Conservation (phyloP, 1,284 basidiomycete species). For the Cystobasidium sp. region DNA sequence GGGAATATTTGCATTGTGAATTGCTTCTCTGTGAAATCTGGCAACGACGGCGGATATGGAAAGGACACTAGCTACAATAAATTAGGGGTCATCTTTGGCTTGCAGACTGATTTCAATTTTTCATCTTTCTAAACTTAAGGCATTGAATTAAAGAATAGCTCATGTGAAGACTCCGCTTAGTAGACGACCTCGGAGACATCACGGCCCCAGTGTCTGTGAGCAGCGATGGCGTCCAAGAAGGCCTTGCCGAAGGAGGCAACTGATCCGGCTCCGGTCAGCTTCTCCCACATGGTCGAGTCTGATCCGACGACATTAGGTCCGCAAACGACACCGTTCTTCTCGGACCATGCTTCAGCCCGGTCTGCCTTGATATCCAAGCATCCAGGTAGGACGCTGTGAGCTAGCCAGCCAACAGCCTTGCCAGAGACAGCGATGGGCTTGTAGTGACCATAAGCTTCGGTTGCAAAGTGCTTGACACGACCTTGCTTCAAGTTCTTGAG, state of each 20-base stretch:
- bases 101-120: no score
- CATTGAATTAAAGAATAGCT: not conserved
- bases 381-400: constrained; percentile 50
- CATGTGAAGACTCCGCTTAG: constrained; percentile 16
- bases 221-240: constrained; percentile 48
- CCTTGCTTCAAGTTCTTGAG: constrained; percentile 49
- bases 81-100: no score
- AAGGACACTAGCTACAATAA: no score
- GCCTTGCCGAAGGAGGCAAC: constrained; percentile 48
- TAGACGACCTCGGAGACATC: constrained; percentile 41
- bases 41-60: no score
- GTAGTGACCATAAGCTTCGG: constrained; percentile 50
- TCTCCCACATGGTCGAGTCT: constrained; percentile 48
- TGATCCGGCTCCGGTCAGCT: constrained; percentile 47
- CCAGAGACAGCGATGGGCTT: constrained; percentile 51
- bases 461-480: constrained; percentile 50
- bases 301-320: constrained; percentile 48
- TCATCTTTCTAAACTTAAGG: no score
- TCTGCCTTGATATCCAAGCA: constrained; percentile 49
- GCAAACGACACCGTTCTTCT: constrained; percentile 51
- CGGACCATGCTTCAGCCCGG: constrained; percentile 44
- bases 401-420: constrained; percentile 47
- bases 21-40: no score
- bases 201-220: constrained; percentile 50
- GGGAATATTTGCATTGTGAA: no score